These are phyloP conservation scores for Nadsonia starkeyi-henricii DNA, from an alignment of 1,139 yeast species.

Conservation along the genomic window DNA sequence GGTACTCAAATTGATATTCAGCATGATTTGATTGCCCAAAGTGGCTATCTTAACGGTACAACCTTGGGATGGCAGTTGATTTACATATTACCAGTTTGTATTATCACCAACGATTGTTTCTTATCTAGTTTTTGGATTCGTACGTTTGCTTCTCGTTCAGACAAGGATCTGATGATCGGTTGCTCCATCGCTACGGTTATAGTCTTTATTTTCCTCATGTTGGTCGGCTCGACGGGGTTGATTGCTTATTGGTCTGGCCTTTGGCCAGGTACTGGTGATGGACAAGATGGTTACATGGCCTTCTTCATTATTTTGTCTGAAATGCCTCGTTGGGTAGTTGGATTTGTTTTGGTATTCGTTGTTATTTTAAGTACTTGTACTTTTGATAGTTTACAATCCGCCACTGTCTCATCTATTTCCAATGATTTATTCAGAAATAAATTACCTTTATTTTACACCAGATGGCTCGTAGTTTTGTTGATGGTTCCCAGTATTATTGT, in stretches of 20 bases:
- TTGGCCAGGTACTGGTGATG: conserved; percentile 35
- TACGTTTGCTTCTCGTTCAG: conserved; percentile 75
- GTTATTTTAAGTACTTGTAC: conserved; percentile 73
- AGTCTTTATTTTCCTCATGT: conserved; percentile 46
- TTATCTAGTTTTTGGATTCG: conserved; percentile 90
- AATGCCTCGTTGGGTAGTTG: conserved; percentile 83
- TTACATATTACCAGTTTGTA: conserved; percentile 73
- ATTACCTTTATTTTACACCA: conserved; percentile 48
- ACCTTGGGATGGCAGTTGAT: conserved; percentile 80
- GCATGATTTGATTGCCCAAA: conserved; percentile 42
- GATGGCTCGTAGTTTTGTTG: conserved; percentile 57
- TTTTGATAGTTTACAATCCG: conserved; percentile 79
- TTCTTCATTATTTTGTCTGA: conserved; percentile 55
- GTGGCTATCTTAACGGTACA: conserved; percentile 50
- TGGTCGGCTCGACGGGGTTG: conserved; percentile 74
- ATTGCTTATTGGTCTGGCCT: conserved; percentile 86
- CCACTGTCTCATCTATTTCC: conserved; percentile 76
- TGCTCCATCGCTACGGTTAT: conserved; percentile 61
- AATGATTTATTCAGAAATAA: conserved; percentile 81
- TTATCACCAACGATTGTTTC: conserved; percentile 80
- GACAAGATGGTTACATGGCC: conserved; percentile 44
- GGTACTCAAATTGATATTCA: conserved; percentile 69
- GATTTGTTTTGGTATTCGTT: conserved; percentile 64
- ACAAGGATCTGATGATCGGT: conserved; percentile 64
- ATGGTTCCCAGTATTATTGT: conserved; percentile 79